Evolutionary conservation across 495 filamentous ascomycete genomes (phyloP).

Genomic region (Apiosordaria backusii): DNA sequence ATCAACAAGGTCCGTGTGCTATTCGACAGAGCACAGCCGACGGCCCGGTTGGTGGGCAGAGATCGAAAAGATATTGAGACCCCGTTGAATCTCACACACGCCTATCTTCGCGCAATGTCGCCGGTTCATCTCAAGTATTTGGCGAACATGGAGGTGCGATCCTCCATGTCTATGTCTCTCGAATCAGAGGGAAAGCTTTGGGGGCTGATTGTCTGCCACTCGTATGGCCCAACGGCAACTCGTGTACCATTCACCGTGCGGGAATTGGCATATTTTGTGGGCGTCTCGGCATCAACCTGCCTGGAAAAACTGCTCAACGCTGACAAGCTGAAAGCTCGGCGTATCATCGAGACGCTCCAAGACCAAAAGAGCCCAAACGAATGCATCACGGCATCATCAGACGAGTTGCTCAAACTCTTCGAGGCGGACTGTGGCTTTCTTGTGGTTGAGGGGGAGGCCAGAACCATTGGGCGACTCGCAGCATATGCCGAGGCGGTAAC

Average conservation of each 20-base stretch:
- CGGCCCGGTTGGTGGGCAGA: slow-evolving; percentile 71
- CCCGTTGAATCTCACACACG: slow-evolving; percentile 73
- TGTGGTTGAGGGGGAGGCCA: slow-evolving; percentile 74
- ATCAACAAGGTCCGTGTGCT: slow-evolving; percentile 67
- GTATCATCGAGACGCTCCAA: slow-evolving; percentile 64
- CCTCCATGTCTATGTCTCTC: slow-evolving; percentile 87
- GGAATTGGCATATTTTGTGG: slow-evolving; percentile 76
- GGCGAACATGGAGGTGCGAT: slow-evolving; percentile 71
- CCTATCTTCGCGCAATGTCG: slow-evolving; percentile 76
- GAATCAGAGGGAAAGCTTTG: slow-evolving; percentile 70
- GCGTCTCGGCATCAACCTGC: slow-evolving; percentile 72
- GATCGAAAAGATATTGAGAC: slow-evolving; percentile 63
- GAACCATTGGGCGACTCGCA: slow-evolving; percentile 64
- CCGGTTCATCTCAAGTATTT: slow-evolving; percentile 80
- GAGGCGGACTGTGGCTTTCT: slow-evolving; percentile 76
- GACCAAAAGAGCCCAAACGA: slow-evolving; percentile 71
- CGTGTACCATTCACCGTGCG: slow-evolving; percentile 76
- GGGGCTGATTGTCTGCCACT: slow-evolving; percentile 78
- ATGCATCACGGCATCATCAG: slow-evolving; percentile 79
- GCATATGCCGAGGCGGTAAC: slow-evolving; percentile 72
- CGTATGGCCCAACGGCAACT: slow-evolving; percentile 66
- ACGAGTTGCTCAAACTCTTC: slow-evolving; percentile 74
- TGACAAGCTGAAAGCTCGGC: slow-evolving; percentile 65
- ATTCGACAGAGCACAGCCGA: slow-evolving; percentile 63
- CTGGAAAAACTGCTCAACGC: slow-evolving; percentile 77